Evolutionary conservation across 2,329 filamentous ascomycete genomes (phyloP), one percentile per base, ranked within the genome.

Genomic region (Pseudocercospora cruenta): DNA sequence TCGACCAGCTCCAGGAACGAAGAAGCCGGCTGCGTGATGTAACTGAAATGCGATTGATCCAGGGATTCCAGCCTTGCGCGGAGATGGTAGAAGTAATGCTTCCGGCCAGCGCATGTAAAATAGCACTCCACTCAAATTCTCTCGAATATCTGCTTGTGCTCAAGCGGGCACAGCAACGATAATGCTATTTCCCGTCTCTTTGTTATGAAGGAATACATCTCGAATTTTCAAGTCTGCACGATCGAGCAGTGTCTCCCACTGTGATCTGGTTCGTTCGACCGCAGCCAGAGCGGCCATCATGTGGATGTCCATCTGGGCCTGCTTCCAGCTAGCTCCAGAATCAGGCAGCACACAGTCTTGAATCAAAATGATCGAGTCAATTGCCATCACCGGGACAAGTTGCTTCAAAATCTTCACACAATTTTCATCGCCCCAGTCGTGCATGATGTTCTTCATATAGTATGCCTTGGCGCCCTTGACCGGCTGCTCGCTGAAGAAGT

Each of bases 371-470:
- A 54, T 54, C 16, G 43, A 58, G 28, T 57, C 58, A 12, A 2
- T 19, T 3, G 55, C 65, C 54, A 70, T 47, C 16, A 64, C 67
- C 4, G 66, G 58, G 26, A 64, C 21, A 2, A 72, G 53, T 16
- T 58, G 61, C 21, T 51, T 49, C 10, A 74, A 60, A 16, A 74
- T 71, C 4, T 54, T 58, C 5, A 69, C 33, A 55, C 64, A 67
- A 39, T 68, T 61, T 9, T 59, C 60, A 43, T 73, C 71, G 7
- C 58, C 49, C 67, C 65, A 72, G 53, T 73, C 70, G 61, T 72
- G 71, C 64, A 73, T 49, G 54, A 73, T 67, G 14, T 65, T 68
- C 21, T 71, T 71, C 45, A 72, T 53, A 47, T 70, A 73, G 58
- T 73, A 75, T 8, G 67, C 67, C 24, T 65, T 62, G 7, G 73